phyloP scores from a whole-genome alignment of 177 flowering plant genomes.

The Vitis hybrid region DNA sequence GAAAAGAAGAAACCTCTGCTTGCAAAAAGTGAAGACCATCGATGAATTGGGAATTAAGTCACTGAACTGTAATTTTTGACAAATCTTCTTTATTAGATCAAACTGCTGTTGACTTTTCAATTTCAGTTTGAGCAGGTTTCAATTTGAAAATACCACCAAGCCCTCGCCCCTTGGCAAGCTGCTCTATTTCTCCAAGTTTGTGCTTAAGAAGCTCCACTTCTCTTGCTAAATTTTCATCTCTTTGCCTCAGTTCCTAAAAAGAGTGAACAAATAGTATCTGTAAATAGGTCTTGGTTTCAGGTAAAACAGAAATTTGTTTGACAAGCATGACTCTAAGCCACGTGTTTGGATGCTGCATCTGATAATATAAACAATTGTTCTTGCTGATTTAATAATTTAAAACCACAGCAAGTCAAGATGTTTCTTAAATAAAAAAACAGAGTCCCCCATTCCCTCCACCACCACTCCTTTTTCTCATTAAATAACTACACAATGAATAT shows the following conservation, averaged over 20 bases:
- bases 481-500: not conserved
- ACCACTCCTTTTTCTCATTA: not conserved
- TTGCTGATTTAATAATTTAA: not conserved
- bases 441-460: too few species aligned
- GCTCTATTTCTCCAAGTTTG: constrained; percentile 61
- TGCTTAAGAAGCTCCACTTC: constrained; percentile 68
- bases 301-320: not conserved
- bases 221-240: constrained; percentile 51
- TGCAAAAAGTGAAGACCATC: not conserved
- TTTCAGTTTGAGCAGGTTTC: constrained; percentile 28
- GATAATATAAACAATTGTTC: not conserved
- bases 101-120: constrained; percentile 23
- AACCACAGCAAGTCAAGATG: not conserved
- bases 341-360: not conserved
- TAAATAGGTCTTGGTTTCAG: not conserved
- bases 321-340: too few species aligned
- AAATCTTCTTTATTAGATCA: constrained; percentile 8
- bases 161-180: constrained; percentile 58
- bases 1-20: not conserved
- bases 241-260: constrained; percentile 61
- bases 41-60: not conserved
- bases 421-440: too few species aligned
- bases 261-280: not conserved
- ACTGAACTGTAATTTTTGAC: not conserved
- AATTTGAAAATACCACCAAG: constrained; percentile 53